Evolutionary conservation across 2,329 filamentous ascomycete species (phyloP).

Genomic region (Pseudogymnoascus sp.): DNA sequence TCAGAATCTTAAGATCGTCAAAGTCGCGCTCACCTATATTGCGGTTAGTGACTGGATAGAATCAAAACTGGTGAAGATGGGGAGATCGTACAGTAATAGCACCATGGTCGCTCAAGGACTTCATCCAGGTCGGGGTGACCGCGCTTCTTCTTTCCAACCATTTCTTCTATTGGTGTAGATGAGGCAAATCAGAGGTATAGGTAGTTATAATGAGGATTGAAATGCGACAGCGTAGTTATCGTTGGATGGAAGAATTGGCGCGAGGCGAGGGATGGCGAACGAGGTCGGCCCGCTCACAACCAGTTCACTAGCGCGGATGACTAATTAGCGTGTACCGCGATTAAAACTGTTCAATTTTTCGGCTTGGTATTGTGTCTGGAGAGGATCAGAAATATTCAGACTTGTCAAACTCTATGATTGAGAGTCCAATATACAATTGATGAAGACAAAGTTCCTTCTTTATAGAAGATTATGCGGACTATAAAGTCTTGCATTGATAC

Average conservation of each 20-base stretch:
- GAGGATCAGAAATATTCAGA: not conserved
- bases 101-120: constrained; percentile 81
- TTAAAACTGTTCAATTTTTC: constrained; percentile 7
- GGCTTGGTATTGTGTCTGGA: not conserved
- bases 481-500: not conserved
- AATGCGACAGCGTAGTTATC: not conserved
- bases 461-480: not conserved
- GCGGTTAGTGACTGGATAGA: constrained; percentile 20
- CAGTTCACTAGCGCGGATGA: constrained; percentile 7
- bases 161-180: constrained; percentile 20
- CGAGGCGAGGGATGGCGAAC: constrained; percentile 6
- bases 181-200: not conserved
- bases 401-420: not conserved
- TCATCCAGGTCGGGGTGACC: constrained; percentile 81
- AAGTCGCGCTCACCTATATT: constrained; percentile 78
- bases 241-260: constrained; percentile 2
- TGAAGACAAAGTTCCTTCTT: not conserved
- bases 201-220: not conserved
- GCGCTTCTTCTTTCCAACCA: constrained; percentile 86
- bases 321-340: not conserved
- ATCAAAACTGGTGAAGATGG: constrained; percentile 8
- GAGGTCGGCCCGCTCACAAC: not conserved
- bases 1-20: constrained; percentile 91
- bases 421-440: not conserved
- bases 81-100: constrained; percentile 73